Base-by-base conservation (phyloP, 1,284 basidiomycete species). In the Phellinidium pouzarii region DNA sequence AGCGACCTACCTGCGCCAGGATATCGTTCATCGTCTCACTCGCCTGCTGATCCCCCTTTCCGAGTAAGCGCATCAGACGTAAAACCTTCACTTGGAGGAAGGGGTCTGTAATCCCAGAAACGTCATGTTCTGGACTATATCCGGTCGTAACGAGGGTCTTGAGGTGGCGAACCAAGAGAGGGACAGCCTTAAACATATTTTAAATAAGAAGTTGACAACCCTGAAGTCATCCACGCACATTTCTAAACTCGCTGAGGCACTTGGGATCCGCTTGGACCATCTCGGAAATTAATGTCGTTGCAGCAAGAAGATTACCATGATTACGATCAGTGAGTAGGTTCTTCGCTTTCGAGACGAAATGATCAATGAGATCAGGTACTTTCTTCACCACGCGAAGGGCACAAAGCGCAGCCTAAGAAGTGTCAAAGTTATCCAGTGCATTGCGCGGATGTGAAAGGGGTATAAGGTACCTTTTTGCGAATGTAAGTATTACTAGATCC, bases 11-110 rank as follows among this genome's bases (percentile, higher is more conserved):
- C 76, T 97, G 94, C 7, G 96, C 95, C 41, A 99, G 73, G 58
- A 99, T 96, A 69, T 99, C 96, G 67, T 99, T 99, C 94, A 99
- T 98, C 5, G 84, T 80, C 64, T 99, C 95, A 62, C 91, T 95
- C 2, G 95, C 91, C 62, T 86, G 82, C 44, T 75, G 78, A 63
- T 97, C 91, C 1, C 87, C 90, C 62, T 77, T 85, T 5, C 95
- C 96, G 6, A 99, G 79, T 27, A 98, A 66, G 27, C 94, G 82
- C 40, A 99, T 74, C 23, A 99, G 73, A n/a, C 93, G 86, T n/a
- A 99, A 74, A 42, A 97, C 85, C 71, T 99, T 99, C 64, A 95
- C 88, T 71, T 99, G 95, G 12, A 99, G 75, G 78, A 99, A 99
- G 1, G 96, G 96, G 68, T 99, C 96, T 22, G 95, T 98, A 68